Evolutionary conservation across 768 basidiomycete species (phyloP), one percentile per base, ranked within the genome.

Genomic region (Tricholoma sp.): DNA sequence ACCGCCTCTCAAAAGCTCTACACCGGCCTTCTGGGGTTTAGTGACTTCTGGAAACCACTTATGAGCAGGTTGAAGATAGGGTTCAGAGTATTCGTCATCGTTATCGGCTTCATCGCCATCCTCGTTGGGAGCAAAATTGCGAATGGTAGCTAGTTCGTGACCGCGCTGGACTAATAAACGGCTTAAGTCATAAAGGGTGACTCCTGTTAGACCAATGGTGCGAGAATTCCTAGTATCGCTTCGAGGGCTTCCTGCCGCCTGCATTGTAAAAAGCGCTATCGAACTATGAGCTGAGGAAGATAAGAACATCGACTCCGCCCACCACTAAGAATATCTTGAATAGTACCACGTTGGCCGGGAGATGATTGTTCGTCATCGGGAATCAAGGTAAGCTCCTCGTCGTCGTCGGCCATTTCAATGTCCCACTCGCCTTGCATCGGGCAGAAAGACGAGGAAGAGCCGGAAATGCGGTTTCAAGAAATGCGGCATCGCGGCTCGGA

Each of bases 1-100:
- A 47, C 93, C 93, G 62, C 84, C 79, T 61, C 80, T 79, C 9
- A 91, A 76, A 11, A 96, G 76, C 41, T 81, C 75, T 14, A 84
- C 64, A 2, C 93, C 93, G 31, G 72, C 76, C 52, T 80, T 63
- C 68, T 86, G 81, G 5, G 91, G 88, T 57, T 86, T 79, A 18
- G 70, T 82, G 21, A 79, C 75, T 45, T 68, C 67, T 60, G 66
- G 68, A 63, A 64, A 71, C 71, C 71, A 74, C 31, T 39, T 29
- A 21, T 37, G n/a, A 5, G 58, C 43, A 27, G 60, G 39, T 4
- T 57, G 10, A 2, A 56, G 55, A n/a, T 69, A 72, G 18, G 72
- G 67, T 14, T 74, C 69, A 4, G 72, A 69, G 12, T 73, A 74
- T 3, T 69, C 69, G 10, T 82, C 76, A 18, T 72, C 74, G 5